phyloP scores from a whole-genome alignment of 2,329 filamentous ascomycete genomes.

The Aspergillus piperis region DNA sequence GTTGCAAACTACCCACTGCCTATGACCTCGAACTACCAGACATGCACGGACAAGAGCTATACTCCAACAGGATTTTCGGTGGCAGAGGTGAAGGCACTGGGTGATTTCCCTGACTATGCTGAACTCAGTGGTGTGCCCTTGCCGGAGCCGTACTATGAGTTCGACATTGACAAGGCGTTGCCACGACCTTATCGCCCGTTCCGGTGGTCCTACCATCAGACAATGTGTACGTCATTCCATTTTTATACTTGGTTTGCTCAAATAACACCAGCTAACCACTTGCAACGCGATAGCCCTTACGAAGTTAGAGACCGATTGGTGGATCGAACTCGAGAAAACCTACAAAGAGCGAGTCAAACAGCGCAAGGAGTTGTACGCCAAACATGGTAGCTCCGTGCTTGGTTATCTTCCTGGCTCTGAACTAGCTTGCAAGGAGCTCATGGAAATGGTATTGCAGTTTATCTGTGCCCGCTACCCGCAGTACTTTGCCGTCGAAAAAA shows the following conservation, averaged over 20 bases:
- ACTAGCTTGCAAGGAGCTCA: constrained; percentile 78
- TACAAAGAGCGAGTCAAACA: constrained; percentile 69
- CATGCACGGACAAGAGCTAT: constrained; percentile 46
- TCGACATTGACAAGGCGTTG: constrained; percentile 67
- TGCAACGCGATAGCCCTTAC: constrained; percentile 60
- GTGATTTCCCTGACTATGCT: constrained; percentile 79
- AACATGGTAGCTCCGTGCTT: constrained; percentile 66
- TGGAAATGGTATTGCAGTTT: constrained; percentile 84
- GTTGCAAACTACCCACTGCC: constrained; percentile 41
- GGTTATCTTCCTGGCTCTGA: constrained; percentile 72
- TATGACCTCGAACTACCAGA: constrained; percentile 44
- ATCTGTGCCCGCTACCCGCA: constrained; percentile 75
- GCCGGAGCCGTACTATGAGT: constrained; percentile 63
- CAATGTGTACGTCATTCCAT: constrained; percentile 69
- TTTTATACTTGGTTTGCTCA: no score
- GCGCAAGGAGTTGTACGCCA: constrained; percentile 64
- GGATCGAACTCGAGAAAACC: constrained; percentile 80
- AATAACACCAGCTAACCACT: neutral
- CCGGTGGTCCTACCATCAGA: constrained; percentile 83
- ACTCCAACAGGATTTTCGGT: constrained; percentile 71
- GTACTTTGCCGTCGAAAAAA: constrained; percentile 64
- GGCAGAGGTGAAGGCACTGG: constrained; percentile 68
- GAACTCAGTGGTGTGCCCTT: constrained; percentile 71
- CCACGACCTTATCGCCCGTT: constrained; percentile 80
- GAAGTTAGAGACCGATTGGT: constrained; percentile 80